phyloP scores from a whole-genome alignment of 2,329 filamentous ascomycete species.

The Aspergillus viridinutans region DNA sequence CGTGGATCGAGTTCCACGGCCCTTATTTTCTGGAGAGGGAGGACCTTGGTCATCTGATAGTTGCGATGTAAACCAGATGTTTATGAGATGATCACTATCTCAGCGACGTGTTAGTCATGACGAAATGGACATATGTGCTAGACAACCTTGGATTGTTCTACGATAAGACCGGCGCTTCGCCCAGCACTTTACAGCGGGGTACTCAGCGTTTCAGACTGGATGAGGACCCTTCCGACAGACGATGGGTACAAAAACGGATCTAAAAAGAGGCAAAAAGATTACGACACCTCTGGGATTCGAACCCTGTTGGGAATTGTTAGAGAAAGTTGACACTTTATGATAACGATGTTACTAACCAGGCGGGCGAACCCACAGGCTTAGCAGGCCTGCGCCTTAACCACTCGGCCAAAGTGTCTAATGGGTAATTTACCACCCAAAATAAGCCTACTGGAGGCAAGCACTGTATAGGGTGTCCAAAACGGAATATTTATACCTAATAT shows the following conservation, averaged over 20 bases:
- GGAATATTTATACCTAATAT: too few species aligned
- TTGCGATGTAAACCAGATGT: conserved; percentile 15
- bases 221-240: too few species aligned
- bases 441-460: not conserved
- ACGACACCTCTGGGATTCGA: not conserved
- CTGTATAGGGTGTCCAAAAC: too few species aligned
- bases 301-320: not conserved
- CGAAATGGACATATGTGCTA: conserved; percentile 30
- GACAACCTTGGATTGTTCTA: conserved; percentile 1
- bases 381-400: not conserved
- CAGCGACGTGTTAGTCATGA: conserved; percentile 28
- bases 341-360: not conserved
- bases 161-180: too few species aligned
- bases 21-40: not conserved
- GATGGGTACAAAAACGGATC: not conserved
- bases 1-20: conserved; percentile 8
- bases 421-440: not conserved
- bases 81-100: conserved; percentile 27
- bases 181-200: too few species aligned
- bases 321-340: too few species aligned
- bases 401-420: not conserved
- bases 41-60: conserved; percentile 5
- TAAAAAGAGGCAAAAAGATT: not conserved
- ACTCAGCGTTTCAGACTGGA: too few species aligned
- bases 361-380: not conserved